phyloP scores from a whole-genome alignment of 2,329 filamentous ascomycete species.

The Monosporascus sp. region DNA sequence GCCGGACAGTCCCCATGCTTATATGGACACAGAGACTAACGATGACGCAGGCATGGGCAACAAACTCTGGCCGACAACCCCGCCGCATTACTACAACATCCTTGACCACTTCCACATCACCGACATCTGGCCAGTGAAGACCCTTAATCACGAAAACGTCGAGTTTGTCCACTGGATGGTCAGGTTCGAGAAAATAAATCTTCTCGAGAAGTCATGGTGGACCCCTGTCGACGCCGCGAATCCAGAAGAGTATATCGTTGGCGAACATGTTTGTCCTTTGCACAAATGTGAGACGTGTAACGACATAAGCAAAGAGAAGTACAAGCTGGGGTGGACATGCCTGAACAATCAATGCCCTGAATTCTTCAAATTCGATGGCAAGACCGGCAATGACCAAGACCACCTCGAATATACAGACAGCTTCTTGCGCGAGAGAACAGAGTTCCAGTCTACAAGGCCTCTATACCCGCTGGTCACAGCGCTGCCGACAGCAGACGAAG shows the following conservation, averaged over 20 bases:
- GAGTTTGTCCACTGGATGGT: conserved; percentile 41
- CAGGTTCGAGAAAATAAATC: conserved; percentile 60
- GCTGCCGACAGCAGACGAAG: conserved; percentile 13
- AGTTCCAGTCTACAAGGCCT: conserved; percentile 32
- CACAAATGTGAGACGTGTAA: conserved; percentile 36
- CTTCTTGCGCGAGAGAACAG: conserved; percentile 52
- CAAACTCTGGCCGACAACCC: conserved; percentile 41
- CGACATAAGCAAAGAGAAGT: conserved; percentile 31
- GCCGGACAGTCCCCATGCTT: conserved; percentile 5
- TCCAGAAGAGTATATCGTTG: conserved; percentile 25
- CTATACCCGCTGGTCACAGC: conserved; percentile 33
- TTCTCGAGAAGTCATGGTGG: conserved; percentile 54
- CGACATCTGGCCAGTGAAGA: conserved; percentile 61
- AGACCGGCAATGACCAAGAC: conserved; percentile 14
- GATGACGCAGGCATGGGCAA: conserved; percentile 37
- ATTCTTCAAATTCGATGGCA: conserved; percentile 41
- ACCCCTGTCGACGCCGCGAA: conserved; percentile 27
- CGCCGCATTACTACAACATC: conserved; percentile 58
- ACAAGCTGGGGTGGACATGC: conserved; percentile 25
- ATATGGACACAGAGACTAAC: conserved; percentile 3
- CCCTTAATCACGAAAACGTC: conserved; percentile 28
- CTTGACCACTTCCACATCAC: conserved; percentile 66
- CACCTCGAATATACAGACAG: conserved; percentile 45
- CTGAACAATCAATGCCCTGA: conserved; percentile 33
- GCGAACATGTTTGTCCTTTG: conserved; percentile 20